A percentile compares a stretch with the other conserved stretches of the same genome.
These are phyloP conservation scores for Lathyrus sativus DNA, from an alignment of 306 rosid species.

Conservation along the genomic window DNA sequence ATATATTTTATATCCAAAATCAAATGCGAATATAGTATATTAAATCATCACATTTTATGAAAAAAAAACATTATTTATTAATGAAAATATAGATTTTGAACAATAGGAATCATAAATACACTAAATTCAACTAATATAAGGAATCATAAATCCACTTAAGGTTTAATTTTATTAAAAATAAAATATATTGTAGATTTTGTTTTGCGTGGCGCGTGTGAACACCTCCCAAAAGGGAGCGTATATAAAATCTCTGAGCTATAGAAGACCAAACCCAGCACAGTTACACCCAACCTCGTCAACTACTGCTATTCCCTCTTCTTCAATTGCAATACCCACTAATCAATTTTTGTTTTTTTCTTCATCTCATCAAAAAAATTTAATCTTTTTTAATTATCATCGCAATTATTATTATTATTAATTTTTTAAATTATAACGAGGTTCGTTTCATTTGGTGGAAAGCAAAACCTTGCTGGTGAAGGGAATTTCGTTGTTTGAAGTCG, in stretches of 20 bases:
- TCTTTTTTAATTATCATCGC: not conserved
- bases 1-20: no score
- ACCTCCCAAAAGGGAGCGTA: conserved; percentile 33
- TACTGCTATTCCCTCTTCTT: conserved; percentile 10
- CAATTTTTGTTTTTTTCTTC: not conserved
- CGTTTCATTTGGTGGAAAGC: conserved; percentile 38
- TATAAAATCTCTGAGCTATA: not conserved
- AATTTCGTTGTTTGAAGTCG: conserved; percentile 48
- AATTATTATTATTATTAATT: conserved; percentile 7
- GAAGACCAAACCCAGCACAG: conserved; percentile 24
- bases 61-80: no score
- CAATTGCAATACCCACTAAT: not conserved
- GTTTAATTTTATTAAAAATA: no score
- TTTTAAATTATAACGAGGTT: no score
- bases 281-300: conserved; percentile 40
- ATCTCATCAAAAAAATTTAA: not conserved
- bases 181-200: not conserved
- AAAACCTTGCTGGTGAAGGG: conserved; percentile 40
- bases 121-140: no score
- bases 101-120: no score
- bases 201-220: conserved; percentile 7
- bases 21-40: no score
- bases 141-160: no score
- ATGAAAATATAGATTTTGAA: no score
- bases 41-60: no score